Conservation (phyloP, 1,139 yeast species). For the Nakaseomyces delphensis region DNA sequence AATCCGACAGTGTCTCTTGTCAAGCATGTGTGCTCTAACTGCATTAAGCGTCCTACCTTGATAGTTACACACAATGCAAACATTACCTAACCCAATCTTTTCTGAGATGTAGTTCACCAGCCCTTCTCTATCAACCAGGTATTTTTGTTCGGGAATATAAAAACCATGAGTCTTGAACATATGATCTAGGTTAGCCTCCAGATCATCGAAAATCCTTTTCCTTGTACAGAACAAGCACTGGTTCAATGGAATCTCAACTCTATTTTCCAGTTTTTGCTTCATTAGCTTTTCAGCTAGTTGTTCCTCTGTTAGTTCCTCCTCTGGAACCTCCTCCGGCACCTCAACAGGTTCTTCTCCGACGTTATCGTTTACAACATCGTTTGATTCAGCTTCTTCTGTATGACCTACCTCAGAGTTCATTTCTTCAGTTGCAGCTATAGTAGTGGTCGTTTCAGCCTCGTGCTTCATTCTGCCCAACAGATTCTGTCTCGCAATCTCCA, state of each 20-base stretch:
- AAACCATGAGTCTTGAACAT: constrained; percentile 75
- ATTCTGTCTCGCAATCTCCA: constrained; percentile 53
- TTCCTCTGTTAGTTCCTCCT: constrained; percentile 35
- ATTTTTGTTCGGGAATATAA: constrained; percentile 74
- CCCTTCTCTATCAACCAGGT: constrained; percentile 62
- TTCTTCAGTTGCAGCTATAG: background rate
- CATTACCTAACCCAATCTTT: constrained; percentile 84
- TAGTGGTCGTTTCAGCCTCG: background rate
- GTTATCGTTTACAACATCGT: constrained; percentile 9
- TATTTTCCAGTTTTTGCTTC: constrained; percentile 48
- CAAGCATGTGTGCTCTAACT: constrained; percentile 83
- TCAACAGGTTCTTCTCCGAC: constrained; percentile 5
- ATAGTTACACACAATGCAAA: constrained; percentile 76
- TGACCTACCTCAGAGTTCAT: constrained; percentile 2
- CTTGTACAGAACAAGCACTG: constrained; percentile 72
- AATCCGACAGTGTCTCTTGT: constrained; percentile 79
- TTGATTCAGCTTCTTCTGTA: constrained; percentile 9
- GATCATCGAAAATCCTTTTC: constrained; percentile 34
- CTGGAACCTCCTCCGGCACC: constrained; percentile 14
- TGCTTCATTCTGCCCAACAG: constrained; percentile 34
- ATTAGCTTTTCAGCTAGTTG: constrained; percentile 45
- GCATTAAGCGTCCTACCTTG: constrained; percentile 84
- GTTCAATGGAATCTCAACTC: constrained; percentile 61
- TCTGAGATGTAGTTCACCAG: constrained; percentile 74
- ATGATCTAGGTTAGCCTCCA: constrained; percentile 62